phyloP scores from a whole-genome alignment of 352 stramenopile species.

The Salisapilia sapeloensis region DNA sequence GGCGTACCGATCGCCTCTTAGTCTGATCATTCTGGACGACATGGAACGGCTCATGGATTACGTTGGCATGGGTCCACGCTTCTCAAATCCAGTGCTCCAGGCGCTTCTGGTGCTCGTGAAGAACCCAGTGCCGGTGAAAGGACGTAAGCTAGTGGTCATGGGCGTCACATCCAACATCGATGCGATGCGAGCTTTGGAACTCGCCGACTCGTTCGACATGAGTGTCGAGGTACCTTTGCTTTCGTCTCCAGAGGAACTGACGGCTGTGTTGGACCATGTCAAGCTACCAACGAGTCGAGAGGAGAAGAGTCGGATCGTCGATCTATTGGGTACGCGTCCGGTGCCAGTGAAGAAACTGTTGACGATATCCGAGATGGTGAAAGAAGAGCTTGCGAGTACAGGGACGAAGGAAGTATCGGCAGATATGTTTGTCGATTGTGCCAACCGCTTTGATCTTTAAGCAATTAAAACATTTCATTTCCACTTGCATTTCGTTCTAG shows the following conservation, averaged over 20 bases:
- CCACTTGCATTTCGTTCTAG: too few relatives aligned
- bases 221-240: constrained; percentile 86
- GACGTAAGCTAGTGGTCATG: constrained; percentile 92
- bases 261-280: constrained; percentile 64
- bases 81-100: constrained; percentile 98
- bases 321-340: constrained; percentile 72
- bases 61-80: constrained; percentile 86
- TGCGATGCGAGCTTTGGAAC: constrained; percentile 86
- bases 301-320: constrained; percentile 50
- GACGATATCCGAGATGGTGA: constrained; percentile 94
- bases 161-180: constrained; percentile 88
- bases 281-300: constrained; percentile 55
- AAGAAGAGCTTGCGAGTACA: constrained; percentile 61
- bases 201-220: constrained; percentile 91
- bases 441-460: constrained; percentile 58
- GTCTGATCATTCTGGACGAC: constrained; percentile 99
- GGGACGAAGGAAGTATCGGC: constrained; percentile 54
- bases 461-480: background rate
- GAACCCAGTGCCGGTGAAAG: constrained; percentile 88
- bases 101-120: constrained; percentile 97
- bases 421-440: constrained; percentile 66
- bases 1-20: constrained; percentile 95
- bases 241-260: constrained; percentile 77
- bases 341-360: constrained; percentile 98
- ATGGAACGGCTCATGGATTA: constrained; percentile 99